Base-by-base conservation (phyloP, 2,329 filamentous ascomycete genomes). In the Hymenoscyphus scutula region DNA sequence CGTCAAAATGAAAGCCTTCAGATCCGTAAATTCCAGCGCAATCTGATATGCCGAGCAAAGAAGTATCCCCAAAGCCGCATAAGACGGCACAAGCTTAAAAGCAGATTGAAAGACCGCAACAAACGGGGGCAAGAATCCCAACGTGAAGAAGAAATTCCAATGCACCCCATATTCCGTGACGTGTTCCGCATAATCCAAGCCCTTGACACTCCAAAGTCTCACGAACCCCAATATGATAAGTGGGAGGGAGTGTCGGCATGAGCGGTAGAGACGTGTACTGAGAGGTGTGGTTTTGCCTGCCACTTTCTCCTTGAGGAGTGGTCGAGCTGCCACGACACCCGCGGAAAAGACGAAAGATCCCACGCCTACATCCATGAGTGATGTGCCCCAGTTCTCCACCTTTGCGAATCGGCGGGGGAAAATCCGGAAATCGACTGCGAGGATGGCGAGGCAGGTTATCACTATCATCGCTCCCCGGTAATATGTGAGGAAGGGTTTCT, bases 81-180 rank as follows among this genome's bases (percentile, higher is more conserved):
- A 94, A 0, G 90, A 94, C 2, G 90, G 90, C 3, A 96, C 77
- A 61, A 89, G 72, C 17, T 82, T 80, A 62, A 94, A 84, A 0
- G 88, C 78, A 0, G 89, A 84, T 74, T 96, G 91, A 64, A 94
- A 91, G 0, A 95, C 75, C 30, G 94, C 92, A 59, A 96, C 87
- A 71, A 96, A 96, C 0, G 93, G 93, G 0, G 94, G 92, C 27
- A 99, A 79, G 56, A 97, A 84, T 5, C 88, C 93, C 10, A 99
- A 81, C 0, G 95, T 99, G 77, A 98, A 98, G 82, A 99, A 99
- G 77, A 99, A 99, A 76, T 99, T 99, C 95, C 95, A 99, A 76
- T 99, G 95, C 10, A 99, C 91, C 53, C 95, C 95, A 73, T 99
- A 99, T 74, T 99, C 95, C 15, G 91, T 92, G 63, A 97, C 92